A percentile compares a stretch with the other conserved stretches of the same genome.
Evolutionary conservation across 2,329 filamentous ascomycete genomes (phyloP).

Genomic region (Cadophora gregata): DNA sequence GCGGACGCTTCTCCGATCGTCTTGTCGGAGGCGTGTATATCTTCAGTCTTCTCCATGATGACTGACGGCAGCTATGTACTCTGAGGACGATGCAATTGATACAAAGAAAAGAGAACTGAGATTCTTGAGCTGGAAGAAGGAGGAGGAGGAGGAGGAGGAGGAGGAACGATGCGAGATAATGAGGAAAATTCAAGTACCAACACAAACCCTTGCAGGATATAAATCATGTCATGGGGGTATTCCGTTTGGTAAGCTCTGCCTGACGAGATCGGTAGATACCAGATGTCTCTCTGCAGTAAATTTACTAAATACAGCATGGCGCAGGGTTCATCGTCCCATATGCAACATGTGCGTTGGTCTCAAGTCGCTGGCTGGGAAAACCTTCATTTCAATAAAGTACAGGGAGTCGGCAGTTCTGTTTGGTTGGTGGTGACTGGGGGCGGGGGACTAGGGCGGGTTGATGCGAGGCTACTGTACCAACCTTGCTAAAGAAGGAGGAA

Average conservation of each 20-base stretch:
- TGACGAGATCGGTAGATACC: background rate
- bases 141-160: background rate
- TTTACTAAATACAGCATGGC: background rate
- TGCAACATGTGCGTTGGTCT: background rate
- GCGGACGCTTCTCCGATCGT: background rate
- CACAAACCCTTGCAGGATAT: background rate
- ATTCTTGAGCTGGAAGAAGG: background rate
- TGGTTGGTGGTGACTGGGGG: background rate
- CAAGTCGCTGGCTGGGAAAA: background rate
- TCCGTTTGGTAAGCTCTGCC: background rate
- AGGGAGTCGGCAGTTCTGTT: slow-evolving; percentile 8
- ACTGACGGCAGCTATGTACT: too few relatives aligned
- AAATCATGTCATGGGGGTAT: slow-evolving; percentile 1
- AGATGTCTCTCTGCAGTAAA: background rate
- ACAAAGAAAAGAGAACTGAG: background rate
- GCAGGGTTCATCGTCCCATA: slow-evolving; percentile 1
- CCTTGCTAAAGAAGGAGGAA: background rate
- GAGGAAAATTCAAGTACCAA: background rate
- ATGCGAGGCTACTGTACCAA: background rate
- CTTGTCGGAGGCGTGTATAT: slow-evolving; percentile 2
- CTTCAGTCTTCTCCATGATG: slow-evolving; percentile 12
- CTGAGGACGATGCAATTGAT: background rate
- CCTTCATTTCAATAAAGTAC: slow-evolving; percentile 3
- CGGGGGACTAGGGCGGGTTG: background rate
- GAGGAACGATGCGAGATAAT: background rate